Conservation (phyloP, 108 stramenopile genomes). For the Nitzschia sp. region DNA sequence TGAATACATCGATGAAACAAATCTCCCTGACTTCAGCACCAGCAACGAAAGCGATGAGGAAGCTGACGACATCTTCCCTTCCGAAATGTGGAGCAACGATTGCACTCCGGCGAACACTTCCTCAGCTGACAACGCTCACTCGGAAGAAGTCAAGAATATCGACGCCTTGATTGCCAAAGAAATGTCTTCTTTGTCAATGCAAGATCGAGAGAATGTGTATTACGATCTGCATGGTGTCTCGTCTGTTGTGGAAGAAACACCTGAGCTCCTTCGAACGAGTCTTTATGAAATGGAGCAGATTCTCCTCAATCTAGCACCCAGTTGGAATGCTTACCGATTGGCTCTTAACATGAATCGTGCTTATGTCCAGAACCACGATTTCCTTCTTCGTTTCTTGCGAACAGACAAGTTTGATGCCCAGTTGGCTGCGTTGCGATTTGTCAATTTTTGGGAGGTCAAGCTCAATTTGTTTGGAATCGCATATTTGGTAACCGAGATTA, state of each 20-base stretch:
- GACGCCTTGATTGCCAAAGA: conserved; percentile 13
- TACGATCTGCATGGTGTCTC: conserved; percentile 11
- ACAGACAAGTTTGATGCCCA: conserved; percentile 15
- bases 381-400: conserved; percentile 16
- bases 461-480: conserved; percentile 25
- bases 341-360: conserved; percentile 1
- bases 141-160: neutral
- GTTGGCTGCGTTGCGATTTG: conserved; percentile 12
- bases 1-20: neutral
- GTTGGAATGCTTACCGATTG: neutral
- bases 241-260: neutral
- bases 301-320: neutral
- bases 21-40: neutral
- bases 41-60: neutral
- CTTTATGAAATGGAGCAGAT: neutral
- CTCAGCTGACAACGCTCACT: neutral
- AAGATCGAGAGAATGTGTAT: conserved; percentile 21
- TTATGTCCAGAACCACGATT: conserved; percentile 6
- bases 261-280: neutral
- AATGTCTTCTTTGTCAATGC: conserved; percentile 11
- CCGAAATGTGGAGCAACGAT: neutral
- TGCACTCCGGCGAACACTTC: neutral
- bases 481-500: conserved; percentile 2
- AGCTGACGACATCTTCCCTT: neutral
- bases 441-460: conserved; percentile 16